Evolutionary conservation across 1,284 basidiomycete genomes (phyloP).

Genomic region (Leccinum insolens): DNA sequence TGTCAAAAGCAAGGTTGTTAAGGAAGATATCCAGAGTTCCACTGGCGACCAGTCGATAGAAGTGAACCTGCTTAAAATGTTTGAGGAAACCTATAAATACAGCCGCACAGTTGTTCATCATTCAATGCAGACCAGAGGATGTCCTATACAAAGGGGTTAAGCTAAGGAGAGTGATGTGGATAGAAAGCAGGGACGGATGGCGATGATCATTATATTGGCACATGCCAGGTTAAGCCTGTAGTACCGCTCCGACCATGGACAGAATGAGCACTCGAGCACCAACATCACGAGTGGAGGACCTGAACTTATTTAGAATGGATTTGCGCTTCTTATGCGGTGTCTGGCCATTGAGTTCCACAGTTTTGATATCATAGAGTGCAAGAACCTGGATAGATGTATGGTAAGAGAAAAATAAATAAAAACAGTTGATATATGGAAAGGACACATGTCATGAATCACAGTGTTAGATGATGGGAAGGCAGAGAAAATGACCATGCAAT

Average conservation of each 20-base stretch:
- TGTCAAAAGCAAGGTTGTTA: too few relatives aligned
- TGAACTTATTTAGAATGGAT: slow-evolving; percentile 2
- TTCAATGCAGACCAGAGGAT: too few relatives aligned
- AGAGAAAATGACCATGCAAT: slow-evolving; percentile 22
- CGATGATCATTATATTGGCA: slow-evolving; percentile 25
- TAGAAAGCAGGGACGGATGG: slow-evolving; percentile 6
- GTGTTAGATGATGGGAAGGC: slow-evolving; percentile 17
- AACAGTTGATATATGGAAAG: neutral
- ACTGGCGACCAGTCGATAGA: too few relatives aligned
- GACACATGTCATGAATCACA: neutral
- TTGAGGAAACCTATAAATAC: too few relatives aligned
- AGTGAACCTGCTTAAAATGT: too few relatives aligned
- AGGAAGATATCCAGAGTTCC: too few relatives aligned
- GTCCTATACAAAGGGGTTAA: slow-evolving; percentile 5
- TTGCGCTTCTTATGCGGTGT: neutral
- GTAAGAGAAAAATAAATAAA: neutral
- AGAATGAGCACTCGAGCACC: slow-evolving; percentile 21
- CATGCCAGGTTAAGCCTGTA: slow-evolving; percentile 24
- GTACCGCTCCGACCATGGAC: slow-evolving; percentile 17
- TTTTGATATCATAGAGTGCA: slow-evolving; percentile 2
- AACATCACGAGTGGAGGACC: neutral
- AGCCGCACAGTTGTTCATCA: too few relatives aligned
- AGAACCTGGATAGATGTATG: too few relatives aligned
- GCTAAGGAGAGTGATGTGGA: neutral
- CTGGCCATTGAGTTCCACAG: slow-evolving; percentile 13